Base-by-base conservation (phyloP, 2,329 filamentous ascomycete species). In the Neopestalotiopsis sp. region DNA sequence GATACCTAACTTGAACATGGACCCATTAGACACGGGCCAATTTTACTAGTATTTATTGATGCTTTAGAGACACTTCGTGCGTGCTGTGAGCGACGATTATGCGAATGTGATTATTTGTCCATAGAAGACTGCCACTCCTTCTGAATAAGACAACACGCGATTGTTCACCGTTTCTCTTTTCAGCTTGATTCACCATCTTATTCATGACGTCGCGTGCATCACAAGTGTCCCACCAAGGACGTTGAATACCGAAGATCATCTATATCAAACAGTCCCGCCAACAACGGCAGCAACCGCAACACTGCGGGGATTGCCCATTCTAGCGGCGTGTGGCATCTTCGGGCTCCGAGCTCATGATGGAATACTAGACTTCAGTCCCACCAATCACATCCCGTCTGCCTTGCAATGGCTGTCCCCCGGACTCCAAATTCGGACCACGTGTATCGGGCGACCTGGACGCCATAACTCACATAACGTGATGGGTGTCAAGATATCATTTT, bases 111-210 rank as follows among this genome's bases (percentile, higher is more conserved):
- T n/a, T 24, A 20, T 62, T 40, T 45, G 64, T 57, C 64, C 38
- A 57, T 28, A 34, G 32, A 24, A 58, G 64, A 66, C 52, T 57
- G 30, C 58, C 64, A 66, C 59, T 62, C 59, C 17, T 38, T 62
- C 30, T 59, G 57, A 59, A 59, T 5, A 59, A 32, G 45, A 52
- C n/a, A 20, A 52, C 4, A 7, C 45, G n/a, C 45, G n/a, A 52
- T n/a, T 20, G n/a, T 9, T 52, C 17, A 52, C 9, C 17, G n/a
- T n/a, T 52, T 1, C 6, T 52, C 34, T 52, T 52, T 10, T 14
- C 12, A 24, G n/a, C 45, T n/a, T 38, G 34, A 38, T n/a, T 20
- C 17, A 9, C 20, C 45, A 17, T 52, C 45, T 20, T 52, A 2
- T 20, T 59, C 30, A 28, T 59, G 57, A 59, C 24, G 57, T 59